Evolutionary conservation across 805 yeast species (phyloP).

Genomic region (Starmerella cellae): DNA sequence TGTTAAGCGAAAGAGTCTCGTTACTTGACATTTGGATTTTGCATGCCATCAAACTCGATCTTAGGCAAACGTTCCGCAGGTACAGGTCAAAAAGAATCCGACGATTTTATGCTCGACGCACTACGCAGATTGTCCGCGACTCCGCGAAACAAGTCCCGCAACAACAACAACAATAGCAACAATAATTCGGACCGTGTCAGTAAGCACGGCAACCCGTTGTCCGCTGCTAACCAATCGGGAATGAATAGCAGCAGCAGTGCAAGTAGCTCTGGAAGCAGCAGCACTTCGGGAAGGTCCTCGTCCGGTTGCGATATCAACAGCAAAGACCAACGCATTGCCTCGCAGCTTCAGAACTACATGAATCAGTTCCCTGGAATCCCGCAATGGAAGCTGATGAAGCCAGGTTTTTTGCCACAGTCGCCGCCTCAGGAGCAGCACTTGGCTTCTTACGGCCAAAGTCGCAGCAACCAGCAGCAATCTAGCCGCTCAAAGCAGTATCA

Average conservation of each 20-base stretch:
- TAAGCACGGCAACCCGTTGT: neutral
- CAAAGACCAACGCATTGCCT: neutral
- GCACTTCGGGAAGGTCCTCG: no score
- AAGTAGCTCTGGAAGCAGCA: no score
- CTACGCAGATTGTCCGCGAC: conserved; percentile 2
- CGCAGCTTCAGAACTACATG: neutral
- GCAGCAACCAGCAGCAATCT: no score
- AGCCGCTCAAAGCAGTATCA: no score
- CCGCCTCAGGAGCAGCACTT: conserved; percentile 13
- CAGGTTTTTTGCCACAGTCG: conserved; percentile 11
- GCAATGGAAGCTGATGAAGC: conserved; percentile 1
- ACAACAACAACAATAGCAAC: neutral
- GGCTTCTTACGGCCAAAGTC: no score
- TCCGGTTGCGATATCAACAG: neutral
- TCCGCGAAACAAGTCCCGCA: neutral
- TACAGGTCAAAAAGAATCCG: neutral
- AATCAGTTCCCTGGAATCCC: neutral
- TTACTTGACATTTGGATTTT: no score
- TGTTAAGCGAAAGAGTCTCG: no score
- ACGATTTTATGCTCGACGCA: conserved; percentile 4
- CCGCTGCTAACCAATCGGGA: neutral
- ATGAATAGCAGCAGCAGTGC: neutral
- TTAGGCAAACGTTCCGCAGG: conserved; percentile 3
- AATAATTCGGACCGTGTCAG: neutral
- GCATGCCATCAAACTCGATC: neutral